Percentiles rank a stretch among this genome's conserved stretches.
Conservation (phyloP, 306 rosid genomes). For the Rosa chinensis region DNA sequence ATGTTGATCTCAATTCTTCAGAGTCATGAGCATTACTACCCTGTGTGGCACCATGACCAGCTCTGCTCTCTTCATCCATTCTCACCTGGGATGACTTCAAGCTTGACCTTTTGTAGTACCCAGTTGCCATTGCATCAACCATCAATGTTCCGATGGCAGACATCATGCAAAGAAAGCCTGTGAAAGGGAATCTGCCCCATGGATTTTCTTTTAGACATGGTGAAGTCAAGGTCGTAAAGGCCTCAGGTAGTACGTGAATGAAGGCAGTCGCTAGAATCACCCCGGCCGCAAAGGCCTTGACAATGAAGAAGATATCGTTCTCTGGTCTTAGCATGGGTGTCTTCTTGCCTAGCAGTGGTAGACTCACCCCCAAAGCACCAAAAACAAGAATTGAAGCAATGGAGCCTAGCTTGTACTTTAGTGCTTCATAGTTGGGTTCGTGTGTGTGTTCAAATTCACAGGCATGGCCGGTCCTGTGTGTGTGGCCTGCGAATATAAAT, state of each 20-base stretch:
- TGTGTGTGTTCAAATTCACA: conserved; percentile 29
- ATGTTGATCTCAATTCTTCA: conserved; percentile 21
- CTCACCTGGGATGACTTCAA: conserved; percentile 44
- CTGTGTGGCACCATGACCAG: conserved; percentile 41
- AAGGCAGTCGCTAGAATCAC: conserved; percentile 67
- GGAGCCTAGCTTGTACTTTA: conserved; percentile 57
- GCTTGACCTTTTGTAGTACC: conserved; percentile 55
- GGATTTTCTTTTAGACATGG: conserved; percentile 50
- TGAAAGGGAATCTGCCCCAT: conserved; percentile 57
- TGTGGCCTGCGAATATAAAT: no score
- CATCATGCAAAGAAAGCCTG: conserved; percentile 67
- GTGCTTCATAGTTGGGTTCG: conserved; percentile 23
- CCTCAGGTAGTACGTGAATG: conserved; percentile 68
- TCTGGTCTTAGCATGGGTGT: conserved; percentile 48
- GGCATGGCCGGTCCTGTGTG: conserved; percentile 45
- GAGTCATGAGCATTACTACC: conserved; percentile 62
- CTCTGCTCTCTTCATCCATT: conserved; percentile 42
- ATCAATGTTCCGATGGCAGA: conserved; percentile 63
- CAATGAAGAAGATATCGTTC: conserved; percentile 55
- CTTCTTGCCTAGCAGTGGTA: conserved; percentile 57
- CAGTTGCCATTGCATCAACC: conserved; percentile 61
- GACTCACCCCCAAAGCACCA: conserved; percentile 65
- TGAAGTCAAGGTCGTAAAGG: conserved; percentile 52
- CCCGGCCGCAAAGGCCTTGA: conserved; percentile 77
- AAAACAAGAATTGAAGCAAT: conserved; percentile 58